Evolutionary conservation across 257 asterid species (phyloP).

Genomic region (Apocynum venetum): DNA sequence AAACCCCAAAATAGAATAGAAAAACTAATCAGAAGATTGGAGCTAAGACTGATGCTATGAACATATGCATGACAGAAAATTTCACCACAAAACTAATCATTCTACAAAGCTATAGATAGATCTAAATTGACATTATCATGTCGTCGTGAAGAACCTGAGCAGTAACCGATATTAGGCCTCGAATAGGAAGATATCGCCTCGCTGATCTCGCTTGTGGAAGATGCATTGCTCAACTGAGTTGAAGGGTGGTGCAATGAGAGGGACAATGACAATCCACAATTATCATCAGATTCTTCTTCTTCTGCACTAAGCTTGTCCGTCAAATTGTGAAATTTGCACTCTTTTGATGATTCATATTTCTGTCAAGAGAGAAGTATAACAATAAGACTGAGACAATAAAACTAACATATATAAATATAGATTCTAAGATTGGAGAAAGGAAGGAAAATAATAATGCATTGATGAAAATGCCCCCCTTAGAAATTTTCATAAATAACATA

Average conservation of each 20-base stretch:
- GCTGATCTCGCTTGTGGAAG: slow-evolving; percentile 54
- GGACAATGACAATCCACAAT: slow-evolving; percentile 51
- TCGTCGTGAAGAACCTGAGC: slow-evolving; percentile 20
- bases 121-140: slow-evolving; percentile 38
- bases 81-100: neutral
- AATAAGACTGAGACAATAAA: no score
- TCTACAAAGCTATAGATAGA: slow-evolving; percentile 57
- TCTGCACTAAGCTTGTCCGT: neutral
- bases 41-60: neutral
- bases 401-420: no score
- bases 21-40: neutral
- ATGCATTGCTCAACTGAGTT: slow-evolving; percentile 35
- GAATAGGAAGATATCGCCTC: slow-evolving; percentile 40
- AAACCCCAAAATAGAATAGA: neutral
- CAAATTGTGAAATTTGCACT: slow-evolving; percentile 18
- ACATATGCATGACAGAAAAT: neutral
- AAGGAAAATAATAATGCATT: no score
- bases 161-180: slow-evolving; percentile 7
- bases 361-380: neutral
- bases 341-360: slow-evolving; percentile 7
- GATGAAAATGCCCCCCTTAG: no score
- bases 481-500: no score
- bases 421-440: no score
- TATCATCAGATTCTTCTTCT: slow-evolving; percentile 28
- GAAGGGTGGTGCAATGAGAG: slow-evolving; percentile 44